Base-by-base conservation (phyloP, 352 stramenopile species). In the Vaucheria bursata region DNA sequence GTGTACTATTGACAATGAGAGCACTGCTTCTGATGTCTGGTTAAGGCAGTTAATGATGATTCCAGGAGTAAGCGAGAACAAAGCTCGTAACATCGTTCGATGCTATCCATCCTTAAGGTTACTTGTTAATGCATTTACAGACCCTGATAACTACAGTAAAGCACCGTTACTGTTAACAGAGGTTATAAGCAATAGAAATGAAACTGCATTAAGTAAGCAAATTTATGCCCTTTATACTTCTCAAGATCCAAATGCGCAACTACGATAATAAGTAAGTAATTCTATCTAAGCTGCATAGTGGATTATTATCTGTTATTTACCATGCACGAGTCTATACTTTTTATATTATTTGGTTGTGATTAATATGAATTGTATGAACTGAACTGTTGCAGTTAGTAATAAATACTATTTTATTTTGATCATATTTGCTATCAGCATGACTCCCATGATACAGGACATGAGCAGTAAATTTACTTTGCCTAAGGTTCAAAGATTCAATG, bases 31-130 rank as follows among this genome's bases (percentile, higher is more conserved):
- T 59, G 12, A 50, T 66, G 37, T 49, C 66, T 32, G 69, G 76
- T 59, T 81, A 38, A 67, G 49, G 71, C 75, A 78, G 76, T 72
- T 81, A 3, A 1, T 29, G 36, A 70, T 79, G 37, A 52, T 81
- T 33, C 34, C 32, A 0, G 5, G 32, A 0, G 40, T 81, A n/a
- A 79, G 76, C 49, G 71, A 66, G 37, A 3, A 36, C 40, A 81
- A 75, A 45, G 76, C 76, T 8, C n/a, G 69, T 31, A 45, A n/a
- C 32, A 79, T 81, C 29, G 76, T 52, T 2, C 29, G 38, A 12
- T 32, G 49, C 36, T 81, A 81, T 33, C 76, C 76, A 31, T n/a
- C 76, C 29, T 59, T 72, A 0, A 70, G 76, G 12, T 40, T 65
- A 33, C 35, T 81, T 5, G 76, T 79, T 35, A 12, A 37, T 40